These are phyloP conservation scores for Hypoxylon sp. DNA, from an alignment of 2,329 filamentous ascomycete genomes.

Conservation along the genomic window DNA sequence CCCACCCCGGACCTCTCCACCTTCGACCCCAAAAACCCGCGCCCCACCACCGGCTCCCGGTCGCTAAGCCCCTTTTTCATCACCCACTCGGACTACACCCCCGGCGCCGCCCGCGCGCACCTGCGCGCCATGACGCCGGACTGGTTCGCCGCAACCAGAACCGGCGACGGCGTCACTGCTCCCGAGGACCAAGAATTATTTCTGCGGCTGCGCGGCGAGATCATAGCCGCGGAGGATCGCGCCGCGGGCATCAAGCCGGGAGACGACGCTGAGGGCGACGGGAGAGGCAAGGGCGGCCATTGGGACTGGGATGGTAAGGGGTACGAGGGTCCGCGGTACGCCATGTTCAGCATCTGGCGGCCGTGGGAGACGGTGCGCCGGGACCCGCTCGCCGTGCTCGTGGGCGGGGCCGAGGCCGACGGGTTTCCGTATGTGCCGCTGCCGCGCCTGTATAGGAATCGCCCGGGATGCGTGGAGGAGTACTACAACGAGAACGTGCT, in stretches of 20 bases:
- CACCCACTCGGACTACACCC: conserved; percentile 15
- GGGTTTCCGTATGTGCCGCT: conserved; percentile 9
- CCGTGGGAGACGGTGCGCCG: conserved; percentile 11
- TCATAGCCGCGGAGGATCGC: conserved; percentile 12
- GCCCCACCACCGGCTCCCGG: conserved; percentile 5
- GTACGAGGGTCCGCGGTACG: conserved; percentile 13
- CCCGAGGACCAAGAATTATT: conserved; percentile 5
- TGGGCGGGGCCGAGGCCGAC: conserved; percentile 2
- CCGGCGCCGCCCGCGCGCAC: conserved; percentile 3
- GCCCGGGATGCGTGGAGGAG: conserved; percentile 4
- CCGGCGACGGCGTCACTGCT: not conserved
- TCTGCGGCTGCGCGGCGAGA: conserved; percentile 5
- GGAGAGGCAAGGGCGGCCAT: conserved; percentile 2
- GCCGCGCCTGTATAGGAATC: conserved; percentile 5
- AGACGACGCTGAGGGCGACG: not conserved
- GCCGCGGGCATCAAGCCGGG: conserved; percentile 1
- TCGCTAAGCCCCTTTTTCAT: conserved; percentile 8
- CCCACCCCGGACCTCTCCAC: not conserved
- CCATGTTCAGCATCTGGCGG: conserved; percentile 14
- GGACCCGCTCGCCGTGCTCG: conserved; percentile 6
- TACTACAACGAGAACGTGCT: conserved; percentile 20
- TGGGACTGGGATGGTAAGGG: conserved; percentile 6
- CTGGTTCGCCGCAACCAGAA: conserved; percentile 5
- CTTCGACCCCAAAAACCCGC: conserved; percentile 12
- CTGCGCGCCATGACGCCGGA: conserved; percentile 10